Base-by-base conservation (phyloP, 495 filamentous ascomycete genomes). In the Daldinia vernicosa region DNA sequence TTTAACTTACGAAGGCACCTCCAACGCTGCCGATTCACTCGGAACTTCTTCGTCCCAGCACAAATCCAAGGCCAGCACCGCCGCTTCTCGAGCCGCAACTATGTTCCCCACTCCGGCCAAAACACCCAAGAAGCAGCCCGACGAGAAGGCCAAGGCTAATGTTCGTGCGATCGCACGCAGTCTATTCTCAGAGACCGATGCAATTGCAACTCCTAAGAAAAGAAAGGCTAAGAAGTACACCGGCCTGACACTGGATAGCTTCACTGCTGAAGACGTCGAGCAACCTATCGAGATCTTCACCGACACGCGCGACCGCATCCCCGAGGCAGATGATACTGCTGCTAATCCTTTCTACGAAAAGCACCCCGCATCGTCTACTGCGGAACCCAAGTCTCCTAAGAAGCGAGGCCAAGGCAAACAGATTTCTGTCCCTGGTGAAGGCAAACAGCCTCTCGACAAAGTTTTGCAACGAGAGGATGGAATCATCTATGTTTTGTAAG, bases 81-180 rank as follows among this genome's bases (percentile, higher is more conserved):
- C 74, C 65, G 5, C 66, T 43, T 64, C 72, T 43, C 43, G 62
- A 52, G 26, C 26, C 35, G 64, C 80, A 9, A 81, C 81, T 17
- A 92, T 92, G 83, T 85, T 98, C 54, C 94, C 93, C 4, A 98
- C 95, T 11, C 95, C 95, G 11, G 88, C 88, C 54, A 99, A 97
- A 80, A 97, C 95, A 2, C 95, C 95, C 0, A 87, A 87, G 59
- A 92, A 91, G 80, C 88, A 90, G 67, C 87, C 88, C 6, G 80
- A 87, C 4, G 77, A 80, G 58, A 75, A 82, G 71, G 70, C 76
- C 26, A 81, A 85, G 61, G 81, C 82, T 35, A 85, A 89, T 27
- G 81, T 93, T 54, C 84, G 84, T 51, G 79, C 86, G 11, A 86
- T 93, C 33, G 89, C 93, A 19, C 91, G 94, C 71, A 89, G 89